Evolutionary conservation across 1,284 basidiomycete species (phyloP).

Genomic region (Fomitopsis schrenkii): DNA sequence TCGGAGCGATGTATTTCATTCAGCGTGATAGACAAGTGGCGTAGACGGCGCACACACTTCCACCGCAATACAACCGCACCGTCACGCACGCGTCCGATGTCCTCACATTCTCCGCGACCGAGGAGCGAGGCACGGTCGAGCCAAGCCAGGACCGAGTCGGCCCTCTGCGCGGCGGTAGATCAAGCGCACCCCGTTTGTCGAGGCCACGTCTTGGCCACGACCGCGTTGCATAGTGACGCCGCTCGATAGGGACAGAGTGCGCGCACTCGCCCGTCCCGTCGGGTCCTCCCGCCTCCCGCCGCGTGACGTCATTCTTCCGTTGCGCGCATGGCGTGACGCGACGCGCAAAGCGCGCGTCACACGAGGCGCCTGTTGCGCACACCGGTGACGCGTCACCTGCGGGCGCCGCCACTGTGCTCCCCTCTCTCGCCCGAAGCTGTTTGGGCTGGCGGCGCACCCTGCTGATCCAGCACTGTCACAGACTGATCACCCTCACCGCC

Average conservation of each 20-base stretch:
- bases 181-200: background rate
- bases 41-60: background rate
- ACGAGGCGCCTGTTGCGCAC: background rate
- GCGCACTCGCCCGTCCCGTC: background rate
- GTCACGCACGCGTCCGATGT: background rate
- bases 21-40: background rate
- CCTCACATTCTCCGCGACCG: background rate
- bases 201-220: background rate
- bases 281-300: background rate
- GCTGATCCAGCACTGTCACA: background rate
- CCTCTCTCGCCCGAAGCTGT: background rate
- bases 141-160: background rate
- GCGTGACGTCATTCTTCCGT: background rate
- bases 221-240: background rate
- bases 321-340: background rate
- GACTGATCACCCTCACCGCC: background rate
- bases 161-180: background rate
- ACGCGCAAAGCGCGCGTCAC: background rate
- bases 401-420: background rate
- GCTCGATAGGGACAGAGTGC: background rate
- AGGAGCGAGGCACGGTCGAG: background rate
- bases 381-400: background rate
- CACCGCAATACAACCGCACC: background rate
- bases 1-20: background rate
- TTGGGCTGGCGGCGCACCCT: background rate